phyloP scores from a whole-genome alignment of 805 yeast genomes.

The Lipomyces orientalis region DNA sequence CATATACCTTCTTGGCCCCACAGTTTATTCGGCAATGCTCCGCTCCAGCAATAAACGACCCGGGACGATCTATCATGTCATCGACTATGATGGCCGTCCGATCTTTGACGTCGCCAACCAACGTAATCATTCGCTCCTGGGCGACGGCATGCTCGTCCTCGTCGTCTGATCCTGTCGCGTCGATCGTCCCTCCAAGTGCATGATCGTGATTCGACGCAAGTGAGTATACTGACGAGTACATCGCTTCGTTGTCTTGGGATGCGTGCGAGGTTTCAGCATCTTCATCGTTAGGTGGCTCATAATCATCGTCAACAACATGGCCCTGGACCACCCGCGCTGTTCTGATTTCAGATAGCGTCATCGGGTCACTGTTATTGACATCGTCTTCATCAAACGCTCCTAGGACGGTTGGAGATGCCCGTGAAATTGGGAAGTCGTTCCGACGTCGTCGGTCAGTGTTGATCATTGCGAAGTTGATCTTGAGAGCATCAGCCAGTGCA shows the following conservation, averaged over 20 bases:
- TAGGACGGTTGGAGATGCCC: slow-evolving; percentile 39
- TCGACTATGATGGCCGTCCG: slow-evolving; percentile 93
- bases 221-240: slow-evolving; percentile 39
- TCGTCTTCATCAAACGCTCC: slow-evolving; percentile 34
- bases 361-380: slow-evolving; percentile 38
- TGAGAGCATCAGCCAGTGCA: slow-evolving; percentile 93
- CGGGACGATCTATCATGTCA: slow-evolving; percentile 96
- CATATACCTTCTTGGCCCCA: slow-evolving; percentile 89
- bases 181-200: slow-evolving; percentile 81
- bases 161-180: slow-evolving; percentile 76
- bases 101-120: slow-evolving; percentile 93
- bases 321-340: slow-evolving; percentile 97
- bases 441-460: slow-evolving; percentile 96
- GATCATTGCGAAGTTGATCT: slow-evolving; percentile 97
- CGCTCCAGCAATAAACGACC: slow-evolving; percentile 94
- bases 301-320: slow-evolving; percentile 92
- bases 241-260: slow-evolving; percentile 44
- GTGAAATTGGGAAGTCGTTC: slow-evolving; percentile 59
- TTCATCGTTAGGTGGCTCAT: slow-evolving; percentile 48
- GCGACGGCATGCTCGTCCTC: slow-evolving; percentile 75
- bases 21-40: slow-evolving; percentile 95
- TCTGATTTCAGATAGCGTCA: slow-evolving; percentile 63
- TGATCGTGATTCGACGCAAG: slow-evolving; percentile 47
- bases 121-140: slow-evolving; percentile 63
- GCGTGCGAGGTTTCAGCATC: slow-evolving; percentile 42